Base-by-base conservation (phyloP, 306 rosid species). In the Vicia villosa region DNA sequence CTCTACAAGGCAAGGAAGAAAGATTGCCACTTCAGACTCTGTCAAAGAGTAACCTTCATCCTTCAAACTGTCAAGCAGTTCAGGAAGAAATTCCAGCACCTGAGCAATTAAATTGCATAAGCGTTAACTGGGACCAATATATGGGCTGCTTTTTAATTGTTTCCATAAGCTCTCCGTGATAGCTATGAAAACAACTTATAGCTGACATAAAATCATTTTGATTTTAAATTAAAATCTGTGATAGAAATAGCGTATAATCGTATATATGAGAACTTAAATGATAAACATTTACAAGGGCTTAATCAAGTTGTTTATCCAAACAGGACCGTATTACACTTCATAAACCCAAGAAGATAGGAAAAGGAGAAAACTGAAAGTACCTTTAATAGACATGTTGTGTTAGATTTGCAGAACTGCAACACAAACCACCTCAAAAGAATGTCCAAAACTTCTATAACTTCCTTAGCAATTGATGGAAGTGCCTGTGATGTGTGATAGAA, bases 81-180 rank as follows among this genome's bases (percentile, higher is more conserved):
- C 92, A 15, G 96, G 93, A 74, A 95, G 97, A 79, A 95, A 95
- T 64, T 95, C 99, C 74, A 95, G 80, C 86, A 91, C 97, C 99
- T 95, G 79, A 22, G 37, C 50, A 74, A 75, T 70, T 74, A 64
- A 75, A 52, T 30, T 50, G 30, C 60, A 14, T 52, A 26, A 21
- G 22, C 68, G 58, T 70, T 36, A 26, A 54, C 60, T 54, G 37
- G 40, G 34, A 51, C 36, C 20, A 32, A 43, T 52, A 36, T 12
- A 50, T 22, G 26, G 24, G 1, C 32, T 21, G 59, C n/a, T 21
- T 21, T 52, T 11, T 3, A 12, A 30, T 21, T 52, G 12, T 21
- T 21, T 52, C 30, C 59, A 52, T 21, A 11, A 10, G 32, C 32
- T 52, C 16, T 21, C 59, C 34, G 21, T 21, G 14, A 52, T 21